Percentiles rank a stretch among this genome's conserved stretches.
Evolutionary conservation across 2,329 filamentous ascomycete species (phyloP).

Genomic region (Aspergillus transmontanensis): DNA sequence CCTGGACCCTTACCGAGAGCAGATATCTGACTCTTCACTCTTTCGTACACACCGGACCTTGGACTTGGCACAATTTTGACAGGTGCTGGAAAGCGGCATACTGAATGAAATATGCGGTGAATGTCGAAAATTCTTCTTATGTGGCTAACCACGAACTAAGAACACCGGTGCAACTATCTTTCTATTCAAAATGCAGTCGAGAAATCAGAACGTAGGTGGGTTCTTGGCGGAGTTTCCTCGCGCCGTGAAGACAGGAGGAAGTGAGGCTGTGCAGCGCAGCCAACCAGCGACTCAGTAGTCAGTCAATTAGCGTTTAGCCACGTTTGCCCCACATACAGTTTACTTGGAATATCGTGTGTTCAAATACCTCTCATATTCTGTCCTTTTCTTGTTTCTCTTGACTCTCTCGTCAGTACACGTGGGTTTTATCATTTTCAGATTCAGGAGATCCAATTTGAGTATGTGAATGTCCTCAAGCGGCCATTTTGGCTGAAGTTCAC

Average conservation of each 20-base stretch:
- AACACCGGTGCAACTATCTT: neutral
- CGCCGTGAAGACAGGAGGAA: neutral
- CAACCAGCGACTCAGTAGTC: neutral
- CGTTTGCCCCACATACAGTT: too few species aligned
- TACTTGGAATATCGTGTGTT: too few species aligned
- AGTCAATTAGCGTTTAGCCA: too few species aligned
- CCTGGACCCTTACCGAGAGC: slow-evolving; percentile 17
- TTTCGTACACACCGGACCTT: slow-evolving; percentile 26
- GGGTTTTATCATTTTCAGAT: too few species aligned
- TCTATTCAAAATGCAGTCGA: neutral
- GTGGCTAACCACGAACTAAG: too few species aligned
- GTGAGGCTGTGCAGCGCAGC: neutral
- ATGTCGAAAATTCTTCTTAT: too few species aligned
- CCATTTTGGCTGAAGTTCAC: too few species aligned
- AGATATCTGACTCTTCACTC: slow-evolving; percentile 10
- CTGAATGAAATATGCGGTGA: neutral
- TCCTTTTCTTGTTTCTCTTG: too few species aligned
- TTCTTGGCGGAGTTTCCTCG: neutral
- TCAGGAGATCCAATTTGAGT: too few species aligned
- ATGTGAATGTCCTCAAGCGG: too few species aligned
- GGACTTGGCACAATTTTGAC: slow-evolving; percentile 24
- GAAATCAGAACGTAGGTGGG: neutral
- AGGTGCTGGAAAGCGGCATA: slow-evolving; percentile 15
- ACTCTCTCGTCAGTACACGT: too few species aligned
- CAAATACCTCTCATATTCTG: too few species aligned